Conservation (phyloP, 768 basidiomycete genomes). For the Lentinus brumalis region DNA sequence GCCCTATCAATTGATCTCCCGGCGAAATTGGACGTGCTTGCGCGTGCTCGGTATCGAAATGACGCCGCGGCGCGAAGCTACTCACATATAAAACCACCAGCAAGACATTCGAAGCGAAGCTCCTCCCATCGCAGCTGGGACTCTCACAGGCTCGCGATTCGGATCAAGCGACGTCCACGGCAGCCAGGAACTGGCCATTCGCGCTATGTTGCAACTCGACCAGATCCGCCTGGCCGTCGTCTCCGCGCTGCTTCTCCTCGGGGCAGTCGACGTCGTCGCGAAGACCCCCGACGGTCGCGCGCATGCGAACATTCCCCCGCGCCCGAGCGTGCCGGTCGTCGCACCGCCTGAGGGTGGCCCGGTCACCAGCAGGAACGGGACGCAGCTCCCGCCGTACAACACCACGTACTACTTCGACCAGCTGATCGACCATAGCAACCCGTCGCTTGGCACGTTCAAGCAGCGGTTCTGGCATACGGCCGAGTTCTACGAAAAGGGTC, state of each 20-base stretch:
- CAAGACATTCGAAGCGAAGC: too few relatives aligned
- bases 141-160: neutral
- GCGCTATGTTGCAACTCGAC: neutral
- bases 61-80: neutral
- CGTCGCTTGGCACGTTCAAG: conserved; percentile 71
- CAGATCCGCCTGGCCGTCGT: neutral
- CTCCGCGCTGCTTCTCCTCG: conserved; percentile 6
- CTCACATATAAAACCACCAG: neutral
- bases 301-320: conserved; percentile 24
- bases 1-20: neutral
- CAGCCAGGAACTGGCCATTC: neutral
- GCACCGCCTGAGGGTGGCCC: conserved; percentile 17
- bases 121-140: too few relatives aligned
- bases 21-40: neutral
- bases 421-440: conserved; percentile 53
- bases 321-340: conserved; percentile 24
- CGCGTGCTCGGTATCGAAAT: neutral
- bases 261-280: conserved; percentile 15
- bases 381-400: conserved; percentile 32
- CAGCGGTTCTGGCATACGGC: conserved; percentile 75
- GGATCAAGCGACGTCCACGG: neutral
- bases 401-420: conserved; percentile 56
- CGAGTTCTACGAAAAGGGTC: conserved; percentile 58
- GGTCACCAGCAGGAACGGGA: conserved; percentile 28
- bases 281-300: conserved; percentile 23